These are phyloP conservation scores for Periglandula ipomoeae DNA, from an alignment of 2,329 filamentous ascomycete genomes.

Conservation along the genomic window DNA sequence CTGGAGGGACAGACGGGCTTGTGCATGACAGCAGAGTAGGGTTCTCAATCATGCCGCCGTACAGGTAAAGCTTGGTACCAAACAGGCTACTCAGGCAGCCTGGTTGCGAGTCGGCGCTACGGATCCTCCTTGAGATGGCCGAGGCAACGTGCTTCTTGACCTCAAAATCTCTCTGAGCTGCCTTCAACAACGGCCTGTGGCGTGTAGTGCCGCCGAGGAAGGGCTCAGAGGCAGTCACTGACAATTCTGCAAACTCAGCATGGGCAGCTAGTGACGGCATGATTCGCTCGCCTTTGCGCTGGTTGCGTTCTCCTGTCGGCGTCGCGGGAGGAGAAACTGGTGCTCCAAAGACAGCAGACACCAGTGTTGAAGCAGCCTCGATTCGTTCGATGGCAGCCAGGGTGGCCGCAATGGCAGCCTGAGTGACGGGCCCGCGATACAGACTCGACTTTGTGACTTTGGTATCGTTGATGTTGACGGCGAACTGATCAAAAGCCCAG, in stretches of 20 bases:
- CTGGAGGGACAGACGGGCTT: slow-evolving; percentile 6
- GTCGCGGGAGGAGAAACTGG: slow-evolving; percentile 6
- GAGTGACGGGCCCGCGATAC: slow-evolving; percentile 29
- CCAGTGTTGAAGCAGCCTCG: slow-evolving; percentile 14
- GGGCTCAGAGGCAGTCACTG: slow-evolving; percentile 22
- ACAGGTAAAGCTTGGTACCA: slow-evolving; percentile 27
- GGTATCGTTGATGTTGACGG: slow-evolving; percentile 29
- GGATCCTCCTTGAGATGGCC: slow-evolving; percentile 31
- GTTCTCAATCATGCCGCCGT: slow-evolving; percentile 31
- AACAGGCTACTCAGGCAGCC: slow-evolving; percentile 28
- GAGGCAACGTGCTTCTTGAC: slow-evolving; percentile 22
- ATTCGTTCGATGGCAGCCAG: slow-evolving; percentile 28
- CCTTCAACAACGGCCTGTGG: slow-evolving; percentile 29
- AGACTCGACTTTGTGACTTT: slow-evolving; percentile 30
- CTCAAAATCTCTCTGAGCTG: slow-evolving; percentile 28
- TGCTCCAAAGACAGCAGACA: neutral
- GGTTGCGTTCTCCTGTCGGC: neutral
- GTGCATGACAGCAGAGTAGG: slow-evolving; percentile 7
- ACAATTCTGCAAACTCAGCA: slow-evolving; percentile 17
- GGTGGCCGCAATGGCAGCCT: slow-evolving; percentile 27
- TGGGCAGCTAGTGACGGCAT: slow-evolving; percentile 17
- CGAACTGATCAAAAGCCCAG: slow-evolving; percentile 34
- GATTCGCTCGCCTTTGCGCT: slow-evolving; percentile 5
- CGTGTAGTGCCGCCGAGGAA: slow-evolving; percentile 29
- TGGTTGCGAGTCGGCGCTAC: slow-evolving; percentile 32